Base-by-base conservation (phyloP, 2,329 filamentous ascomycete genomes). In the Pseudogymnoascus sp. region DNA sequence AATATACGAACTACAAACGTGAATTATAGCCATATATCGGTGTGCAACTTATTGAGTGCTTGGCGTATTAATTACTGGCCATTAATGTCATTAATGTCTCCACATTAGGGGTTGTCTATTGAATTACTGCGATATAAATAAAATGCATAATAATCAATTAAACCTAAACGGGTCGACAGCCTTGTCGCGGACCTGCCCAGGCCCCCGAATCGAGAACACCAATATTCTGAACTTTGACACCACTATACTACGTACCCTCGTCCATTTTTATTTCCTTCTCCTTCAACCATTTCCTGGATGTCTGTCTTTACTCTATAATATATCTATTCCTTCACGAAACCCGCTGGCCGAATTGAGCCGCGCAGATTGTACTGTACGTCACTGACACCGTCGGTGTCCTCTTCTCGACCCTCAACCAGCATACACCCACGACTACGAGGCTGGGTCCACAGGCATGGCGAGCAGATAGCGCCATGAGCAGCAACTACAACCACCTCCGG, bases 101-200 rank as follows among this genome's bases (percentile, higher is more conserved):
- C 49, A 56, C 49, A 56, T 56, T 12, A 56, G 49, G 49, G 49
- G 49, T 56, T 56, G 28, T 56, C 49, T 56, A 56, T 56, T 34
- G 49, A 56, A 56, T 34, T 34, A 25, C 28, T 11, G 49, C 16
- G 49, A 56, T 56, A 56, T 56, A 56, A 56, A 56, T 56, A 56
- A 53, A 56, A 56, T 56, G 49, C 49, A 34, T 56, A 34, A 56
- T 34, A 56, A 34, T 56, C 49, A 56, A 56, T 56, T 56, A 56
- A 56, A 56, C 49, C 49, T 56, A 60, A 60, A 60, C 59, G 59
- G 59, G 59, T 25, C 59, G 59, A 40, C 59, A 60, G 59, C 59
- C 49, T 56, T 56, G 49, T 34, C 49, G 28, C 49, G 28, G 49
- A 8, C 49, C 49, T 56, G 49, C 4, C 49, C 49, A 56, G 49